Base-by-base conservation (phyloP, 1,284 basidiomycete species). In the Malassezia sympodialis region DNA sequence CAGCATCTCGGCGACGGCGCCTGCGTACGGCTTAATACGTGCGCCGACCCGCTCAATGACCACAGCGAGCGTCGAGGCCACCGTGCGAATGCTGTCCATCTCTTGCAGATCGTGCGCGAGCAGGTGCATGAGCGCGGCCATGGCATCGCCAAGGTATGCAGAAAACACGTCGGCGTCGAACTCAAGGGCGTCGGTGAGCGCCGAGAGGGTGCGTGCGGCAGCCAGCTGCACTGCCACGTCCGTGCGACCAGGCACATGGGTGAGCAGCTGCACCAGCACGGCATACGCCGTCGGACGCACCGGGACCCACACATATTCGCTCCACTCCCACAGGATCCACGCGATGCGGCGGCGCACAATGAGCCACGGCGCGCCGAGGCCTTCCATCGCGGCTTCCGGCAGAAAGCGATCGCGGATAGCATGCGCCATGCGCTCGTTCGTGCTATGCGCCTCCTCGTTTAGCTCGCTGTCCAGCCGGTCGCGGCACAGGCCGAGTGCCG, bases 21-120 rank as follows among this genome's bases (percentile, higher is more conserved):
- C 51, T 10, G 68, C 60, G 35, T 68, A 63, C 19, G 70, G 68
- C 11, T 59, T 60, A 4, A 70, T 61, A 15, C 67, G 56, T 2
- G 66, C 42, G 17, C 70, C 72, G 51, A 72, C 61, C 12, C 72
- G 62, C 50, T 74, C 72, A 41, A 68, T 69, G 12, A 74, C 50
- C 31, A 74, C 62, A 17, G 67, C 59, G 3, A 74, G 60, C 11
- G 70, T 52, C 14, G 65, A 58, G 15, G 70, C 71, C 37, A 67
- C 68, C 7, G 67, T 66, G 49, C 63, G 63, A 55, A 74, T 70
- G 35, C 60, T 64, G 47, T 68, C 65, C 54, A 70, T 61, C 53
- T 71, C 68, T 34, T 62, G 51, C 43, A 74, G 50, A 2, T 70
- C 66, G 8, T 61, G 56, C 10, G 62, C 64, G 3, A 66, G 63